Conservation (phyloP, 2,329 filamentous ascomycete genomes). For the Aspergillus sergii region DNA sequence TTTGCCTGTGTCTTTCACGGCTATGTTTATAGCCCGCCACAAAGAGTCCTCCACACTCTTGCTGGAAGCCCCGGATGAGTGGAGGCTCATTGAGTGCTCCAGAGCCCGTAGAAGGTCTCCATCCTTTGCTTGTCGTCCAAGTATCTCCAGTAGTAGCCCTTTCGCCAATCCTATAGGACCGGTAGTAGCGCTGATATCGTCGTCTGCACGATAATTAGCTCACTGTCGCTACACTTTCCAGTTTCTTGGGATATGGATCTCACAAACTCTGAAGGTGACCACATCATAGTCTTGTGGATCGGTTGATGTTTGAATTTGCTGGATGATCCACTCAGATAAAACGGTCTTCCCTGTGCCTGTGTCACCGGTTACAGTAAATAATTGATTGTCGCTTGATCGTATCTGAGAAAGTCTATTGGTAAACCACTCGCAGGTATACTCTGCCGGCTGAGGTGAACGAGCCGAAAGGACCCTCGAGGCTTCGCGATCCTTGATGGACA, state of each 20-base stretch:
- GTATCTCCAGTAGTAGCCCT: background rate
- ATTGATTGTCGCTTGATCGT: background rate
- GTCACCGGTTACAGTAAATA: background rate
- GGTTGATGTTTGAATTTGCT: slow-evolving; percentile 1
- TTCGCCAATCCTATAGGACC: slow-evolving; percentile 1
- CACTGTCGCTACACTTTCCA: no score
- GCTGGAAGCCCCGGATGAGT: background rate
- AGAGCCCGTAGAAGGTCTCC: background rate
- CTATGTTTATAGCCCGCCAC: background rate
- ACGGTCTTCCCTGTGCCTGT: slow-evolving; percentile 4
- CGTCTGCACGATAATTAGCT: background rate
- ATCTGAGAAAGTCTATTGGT: slow-evolving; percentile 4
- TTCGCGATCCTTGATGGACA: slow-evolving; percentile 2
- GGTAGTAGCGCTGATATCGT: slow-evolving; percentile 2
- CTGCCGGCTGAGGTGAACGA: background rate
- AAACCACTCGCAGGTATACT: slow-evolving; percentile 8
- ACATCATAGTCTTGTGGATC: slow-evolving; percentile 1
- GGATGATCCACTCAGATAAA: slow-evolving; percentile 5
- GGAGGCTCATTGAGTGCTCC: background rate
- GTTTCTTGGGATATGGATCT: background rate
- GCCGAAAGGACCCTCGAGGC: background rate
- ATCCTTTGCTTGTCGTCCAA: background rate
- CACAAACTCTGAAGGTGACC: background rate
- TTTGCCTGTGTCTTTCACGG: background rate
- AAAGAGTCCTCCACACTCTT: background rate